phyloP scores from a whole-genome alignment of 805 yeast genomes.

The Starmerella vitae region DNA sequence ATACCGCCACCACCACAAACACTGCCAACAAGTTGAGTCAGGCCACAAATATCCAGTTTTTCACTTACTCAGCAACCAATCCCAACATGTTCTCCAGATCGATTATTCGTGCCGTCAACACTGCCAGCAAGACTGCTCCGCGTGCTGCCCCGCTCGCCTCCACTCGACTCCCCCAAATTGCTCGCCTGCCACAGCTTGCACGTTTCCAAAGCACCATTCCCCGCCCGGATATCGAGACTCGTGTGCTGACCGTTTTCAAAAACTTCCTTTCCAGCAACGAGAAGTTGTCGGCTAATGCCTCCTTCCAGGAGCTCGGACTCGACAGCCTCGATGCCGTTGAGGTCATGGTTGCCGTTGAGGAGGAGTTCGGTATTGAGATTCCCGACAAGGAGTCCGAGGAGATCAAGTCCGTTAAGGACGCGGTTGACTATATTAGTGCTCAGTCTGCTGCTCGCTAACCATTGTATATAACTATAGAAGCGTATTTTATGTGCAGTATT shows the following conservation, averaged over 20 bases:
- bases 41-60: too few relatives aligned
- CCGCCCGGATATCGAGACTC: conserved; percentile 64
- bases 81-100: conserved; percentile 14
- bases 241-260: conserved; percentile 67
- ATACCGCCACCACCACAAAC: too few relatives aligned
- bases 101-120: conserved; percentile 14
- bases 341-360: conserved; percentile 91
- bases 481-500: not conserved
- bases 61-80: not conserved
- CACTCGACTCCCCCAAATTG: conserved; percentile 13
- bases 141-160: conserved; percentile 14
- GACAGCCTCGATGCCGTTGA: conserved; percentile 93
- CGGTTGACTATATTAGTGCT: conserved; percentile 69
- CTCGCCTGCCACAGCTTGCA: conserved; percentile 15
- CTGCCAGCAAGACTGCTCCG: conserved; percentile 13
- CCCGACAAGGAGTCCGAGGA: conserved; percentile 70
- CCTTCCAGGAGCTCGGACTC: conserved; percentile 55
- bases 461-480: too few relatives aligned
- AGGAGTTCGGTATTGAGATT: conserved; percentile 47
- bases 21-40: too few relatives aligned
- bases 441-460: conserved; percentile 34
- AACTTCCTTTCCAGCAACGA: conserved; percentile 20
- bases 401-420: conserved; percentile 86
- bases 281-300: conserved; percentile 30
- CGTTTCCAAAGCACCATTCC: conserved; percentile 33